Evolutionary conservation across 2,329 filamentous ascomycete species (phyloP).

Genomic region (Plenodomus lindquistii): DNA sequence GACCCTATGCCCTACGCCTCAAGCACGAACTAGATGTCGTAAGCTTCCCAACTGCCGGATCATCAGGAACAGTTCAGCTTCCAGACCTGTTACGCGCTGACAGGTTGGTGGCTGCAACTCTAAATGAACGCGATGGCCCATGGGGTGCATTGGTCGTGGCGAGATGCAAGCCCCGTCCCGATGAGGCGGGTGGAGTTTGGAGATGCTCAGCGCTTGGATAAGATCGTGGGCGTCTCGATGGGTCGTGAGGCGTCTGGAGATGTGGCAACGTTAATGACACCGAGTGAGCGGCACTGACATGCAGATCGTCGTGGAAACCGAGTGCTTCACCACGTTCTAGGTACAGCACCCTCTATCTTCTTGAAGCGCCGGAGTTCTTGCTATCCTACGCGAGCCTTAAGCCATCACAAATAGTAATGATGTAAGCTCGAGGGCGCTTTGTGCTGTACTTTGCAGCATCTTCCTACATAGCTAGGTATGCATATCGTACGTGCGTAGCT

Average conservation of each 20-base stretch:
- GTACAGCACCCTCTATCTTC: too few species aligned
- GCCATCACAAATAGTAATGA: neutral
- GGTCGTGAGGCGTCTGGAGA: slow-evolving; percentile 11
- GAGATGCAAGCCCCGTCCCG: slow-evolving; percentile 7
- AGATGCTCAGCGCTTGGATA: slow-evolving; percentile 14
- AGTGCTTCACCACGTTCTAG: neutral
- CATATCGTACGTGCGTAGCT: neutral
- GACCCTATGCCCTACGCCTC: slow-evolving; percentile 23
- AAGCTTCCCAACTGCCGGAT: slow-evolving; percentile 20
- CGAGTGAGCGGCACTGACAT: neutral
- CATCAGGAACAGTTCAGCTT: slow-evolving; percentile 20
- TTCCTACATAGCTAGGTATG: neutral
- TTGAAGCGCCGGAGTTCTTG: neutral
- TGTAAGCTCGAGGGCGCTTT: neutral
- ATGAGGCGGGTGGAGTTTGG: slow-evolving; percentile 2
- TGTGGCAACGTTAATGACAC: neutral
- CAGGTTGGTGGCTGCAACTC: slow-evolving; percentile 29
- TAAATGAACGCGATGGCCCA: slow-evolving; percentile 23
- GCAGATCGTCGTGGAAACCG: neutral
- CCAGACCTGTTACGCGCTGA: slow-evolving; percentile 24
- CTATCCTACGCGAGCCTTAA: neutral
- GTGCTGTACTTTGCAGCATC: neutral
- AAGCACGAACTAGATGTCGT: slow-evolving; percentile 2
- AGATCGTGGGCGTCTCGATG: slow-evolving; percentile 13
- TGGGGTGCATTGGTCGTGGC: slow-evolving; percentile 9